These are phyloP conservation scores for Mrakia gelida DNA, from an alignment of 768 basidiomycete species.

Conservation along the genomic window DNA sequence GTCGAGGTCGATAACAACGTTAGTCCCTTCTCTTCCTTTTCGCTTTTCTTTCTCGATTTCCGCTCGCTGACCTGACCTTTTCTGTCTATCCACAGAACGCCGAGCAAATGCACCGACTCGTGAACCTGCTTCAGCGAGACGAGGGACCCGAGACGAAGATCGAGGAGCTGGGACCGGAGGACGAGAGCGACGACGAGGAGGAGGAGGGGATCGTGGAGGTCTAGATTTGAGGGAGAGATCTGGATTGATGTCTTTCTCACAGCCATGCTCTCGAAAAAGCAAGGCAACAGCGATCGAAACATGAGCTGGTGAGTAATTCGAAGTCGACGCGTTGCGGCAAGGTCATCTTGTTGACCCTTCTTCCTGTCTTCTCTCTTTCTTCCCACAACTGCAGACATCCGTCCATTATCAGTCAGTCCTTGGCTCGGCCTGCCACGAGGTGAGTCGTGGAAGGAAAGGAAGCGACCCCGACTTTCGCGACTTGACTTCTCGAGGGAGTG, in stretches of 20 bases:
- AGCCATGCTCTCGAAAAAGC: neutral
- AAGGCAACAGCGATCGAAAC: too few relatives aligned
- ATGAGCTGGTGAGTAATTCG: too few relatives aligned
- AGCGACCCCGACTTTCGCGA: too few relatives aligned
- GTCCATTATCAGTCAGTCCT: too few relatives aligned
- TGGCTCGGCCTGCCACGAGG: too few relatives aligned
- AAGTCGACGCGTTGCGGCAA: too few relatives aligned
- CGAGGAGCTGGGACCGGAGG: conserved; percentile 20
- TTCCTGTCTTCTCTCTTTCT: too few relatives aligned
- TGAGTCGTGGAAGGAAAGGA: too few relatives aligned
- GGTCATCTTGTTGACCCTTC: too few relatives aligned
- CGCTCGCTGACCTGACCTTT: neutral
- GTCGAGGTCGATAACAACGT: conserved; percentile 76
- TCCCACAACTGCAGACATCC: too few relatives aligned
- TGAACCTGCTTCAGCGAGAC: conserved; percentile 61
- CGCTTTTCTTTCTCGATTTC: neutral
- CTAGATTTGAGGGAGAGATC: neutral
- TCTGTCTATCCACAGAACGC: conserved; percentile 55
- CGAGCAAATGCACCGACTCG: conserved; percentile 82
- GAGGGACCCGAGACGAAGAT: conserved; percentile 42
- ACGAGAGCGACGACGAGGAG: conserved; percentile 9
- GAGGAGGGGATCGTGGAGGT: conserved; percentile 22
- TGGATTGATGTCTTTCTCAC: neutral
- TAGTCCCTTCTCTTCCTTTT: conserved; percentile 34
- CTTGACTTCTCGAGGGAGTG: too few relatives aligned